These are phyloP conservation scores for Cubamyces sp. DNA, from an alignment of 768 basidiomycete species.

Conservation along the genomic window DNA sequence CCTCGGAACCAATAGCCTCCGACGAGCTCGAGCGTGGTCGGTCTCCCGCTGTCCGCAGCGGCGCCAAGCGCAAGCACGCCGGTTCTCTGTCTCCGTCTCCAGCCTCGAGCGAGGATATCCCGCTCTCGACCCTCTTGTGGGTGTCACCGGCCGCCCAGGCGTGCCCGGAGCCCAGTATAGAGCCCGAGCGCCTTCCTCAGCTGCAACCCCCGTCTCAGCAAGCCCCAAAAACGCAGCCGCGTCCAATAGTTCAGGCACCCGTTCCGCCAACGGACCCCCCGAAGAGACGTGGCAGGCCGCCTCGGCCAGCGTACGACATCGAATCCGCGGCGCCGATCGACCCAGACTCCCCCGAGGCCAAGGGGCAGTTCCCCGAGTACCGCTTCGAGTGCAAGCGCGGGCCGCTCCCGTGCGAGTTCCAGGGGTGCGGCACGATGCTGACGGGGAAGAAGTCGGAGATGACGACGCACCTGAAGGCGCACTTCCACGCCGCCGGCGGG, in stretches of 20 bases:
- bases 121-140: background rate
- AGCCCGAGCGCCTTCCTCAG: background rate
- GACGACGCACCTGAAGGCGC: constrained; percentile 21
- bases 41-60: background rate
- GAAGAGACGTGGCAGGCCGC: constrained; percentile 17
- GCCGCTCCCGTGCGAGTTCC: constrained; percentile 14
- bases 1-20: background rate
- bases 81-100: background rate
- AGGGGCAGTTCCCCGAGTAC: constrained; percentile 22
- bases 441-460: constrained; percentile 23
- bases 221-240: background rate
- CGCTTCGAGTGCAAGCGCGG: constrained; percentile 16
- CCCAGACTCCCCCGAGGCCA: constrained; percentile 18
- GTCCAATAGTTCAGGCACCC: background rate
- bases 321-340: constrained; percentile 17
- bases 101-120: constrained; percentile 13
- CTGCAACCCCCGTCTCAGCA: background rate
- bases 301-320: constrained; percentile 13
- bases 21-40: background rate
- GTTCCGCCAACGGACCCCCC: background rate
- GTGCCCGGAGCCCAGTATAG: background rate
- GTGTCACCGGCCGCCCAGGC: background rate
- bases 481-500: constrained; percentile 15
- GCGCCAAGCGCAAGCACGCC: constrained; percentile 9
- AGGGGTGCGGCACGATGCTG: constrained; percentile 8